Percentiles rank a stretch among this genome's conserved stretches.
These are phyloP conservation scores for Pleurozium schreberi DNA, from an alignment of 225 moss, liverwort and hornwort species.

Conservation along the genomic window DNA sequence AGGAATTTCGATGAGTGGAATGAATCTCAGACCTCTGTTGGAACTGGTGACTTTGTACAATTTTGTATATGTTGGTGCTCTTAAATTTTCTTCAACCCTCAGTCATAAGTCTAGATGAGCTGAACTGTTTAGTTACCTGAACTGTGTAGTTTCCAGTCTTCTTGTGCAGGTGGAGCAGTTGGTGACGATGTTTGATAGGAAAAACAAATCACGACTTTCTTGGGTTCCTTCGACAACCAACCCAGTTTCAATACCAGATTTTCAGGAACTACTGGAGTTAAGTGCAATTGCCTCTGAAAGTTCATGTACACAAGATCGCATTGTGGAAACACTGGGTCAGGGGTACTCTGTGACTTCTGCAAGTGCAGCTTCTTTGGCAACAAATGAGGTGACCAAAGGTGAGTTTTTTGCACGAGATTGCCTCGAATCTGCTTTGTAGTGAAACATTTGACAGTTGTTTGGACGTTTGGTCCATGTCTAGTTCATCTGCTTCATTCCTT, in stretches of 20 bases:
- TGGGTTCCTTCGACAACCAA: conserved; percentile 14
- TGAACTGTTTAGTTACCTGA: background rate
- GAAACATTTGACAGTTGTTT: background rate
- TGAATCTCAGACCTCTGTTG: background rate
- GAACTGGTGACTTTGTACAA: background rate
- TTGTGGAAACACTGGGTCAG: conserved; percentile 10
- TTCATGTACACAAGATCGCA: background rate
- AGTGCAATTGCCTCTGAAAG: background rate
- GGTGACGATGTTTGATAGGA: conserved; percentile 16
- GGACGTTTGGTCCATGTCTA: background rate
- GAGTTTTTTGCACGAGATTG: background rate
- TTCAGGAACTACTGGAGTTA: conserved; percentile 2
- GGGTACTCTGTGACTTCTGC: background rate
- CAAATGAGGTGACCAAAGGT: conserved; percentile 21
- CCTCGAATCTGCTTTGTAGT: background rate
- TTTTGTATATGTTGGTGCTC: background rate
- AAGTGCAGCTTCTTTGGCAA: background rate
- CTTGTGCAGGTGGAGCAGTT: conserved; percentile 24
- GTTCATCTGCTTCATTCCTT: background rate
- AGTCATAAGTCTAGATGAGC: background rate
- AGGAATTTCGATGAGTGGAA: background rate
- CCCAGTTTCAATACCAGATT: background rate
- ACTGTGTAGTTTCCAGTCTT: background rate
- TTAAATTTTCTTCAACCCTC: background rate
- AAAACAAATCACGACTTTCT: conserved; percentile 18